Evolutionary conservation across 306 rosid genomes (phyloP).

Genomic region (Delonix regia): DNA sequence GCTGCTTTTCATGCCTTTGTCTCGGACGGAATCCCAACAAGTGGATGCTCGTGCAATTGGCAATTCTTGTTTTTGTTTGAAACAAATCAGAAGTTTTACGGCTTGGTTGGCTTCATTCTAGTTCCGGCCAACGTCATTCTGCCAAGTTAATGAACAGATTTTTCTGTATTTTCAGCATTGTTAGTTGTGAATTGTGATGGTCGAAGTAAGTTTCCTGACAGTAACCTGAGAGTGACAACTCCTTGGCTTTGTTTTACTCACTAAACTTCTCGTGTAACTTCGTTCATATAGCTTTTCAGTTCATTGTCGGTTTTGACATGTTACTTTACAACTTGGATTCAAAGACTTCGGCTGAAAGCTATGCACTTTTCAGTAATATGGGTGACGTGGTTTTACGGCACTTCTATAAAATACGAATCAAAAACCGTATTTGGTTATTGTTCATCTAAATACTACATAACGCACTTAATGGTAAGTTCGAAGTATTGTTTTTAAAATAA

Average conservation of each 20-base stretch:
- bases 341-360: too few relatives aligned
- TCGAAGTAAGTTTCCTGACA: too few relatives aligned
- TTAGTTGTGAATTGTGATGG: background rate
- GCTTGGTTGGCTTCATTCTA: too few relatives aligned
- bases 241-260: background rate
- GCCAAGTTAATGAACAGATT: background rate
- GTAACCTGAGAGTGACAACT: background rate
- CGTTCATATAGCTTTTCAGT: background rate
- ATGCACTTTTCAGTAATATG: too few relatives aligned
- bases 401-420: background rate
- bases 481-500: too few relatives aligned
- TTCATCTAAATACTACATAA: too few relatives aligned
- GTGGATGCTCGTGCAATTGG: background rate
- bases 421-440: too few relatives aligned
- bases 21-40: background rate
- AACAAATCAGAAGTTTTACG: background rate
- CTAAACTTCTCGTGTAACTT: background rate
- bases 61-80: background rate
- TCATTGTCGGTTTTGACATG: background rate
- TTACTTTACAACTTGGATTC: too few relatives aligned
- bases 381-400: background rate
- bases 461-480: too few relatives aligned
- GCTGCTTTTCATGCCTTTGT: slow-evolving; percentile 31
- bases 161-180: background rate
- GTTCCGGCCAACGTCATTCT: background rate